These are phyloP conservation scores for Taphrina betulina DNA, from an alignment of 1,139 yeast species.

Conservation along the genomic window DNA sequence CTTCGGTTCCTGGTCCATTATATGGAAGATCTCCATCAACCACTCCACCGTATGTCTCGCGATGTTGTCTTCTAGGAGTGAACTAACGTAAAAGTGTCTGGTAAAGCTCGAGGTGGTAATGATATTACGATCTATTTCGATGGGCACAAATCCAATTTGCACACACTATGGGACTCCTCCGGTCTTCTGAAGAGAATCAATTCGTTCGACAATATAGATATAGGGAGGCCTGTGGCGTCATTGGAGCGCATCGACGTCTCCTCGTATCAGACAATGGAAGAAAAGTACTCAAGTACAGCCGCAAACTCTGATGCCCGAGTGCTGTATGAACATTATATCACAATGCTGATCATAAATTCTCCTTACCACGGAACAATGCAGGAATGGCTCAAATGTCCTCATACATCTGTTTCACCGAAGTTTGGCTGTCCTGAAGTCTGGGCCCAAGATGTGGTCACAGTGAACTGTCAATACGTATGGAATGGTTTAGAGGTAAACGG, in stretches of 20 bases:
- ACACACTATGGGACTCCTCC: slow-evolving; percentile 27
- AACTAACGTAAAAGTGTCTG: slow-evolving; percentile 9
- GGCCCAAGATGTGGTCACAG: slow-evolving; percentile 10
- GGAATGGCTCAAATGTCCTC: slow-evolving; percentile 17
- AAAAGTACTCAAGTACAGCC: too few relatives aligned
- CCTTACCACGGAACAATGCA: neutral
- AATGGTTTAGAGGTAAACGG: slow-evolving; percentile 6
- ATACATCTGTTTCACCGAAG: neutral
- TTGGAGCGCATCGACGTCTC: neutral
- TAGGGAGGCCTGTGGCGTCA: neutral
- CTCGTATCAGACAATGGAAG: slow-evolving; percentile 6
- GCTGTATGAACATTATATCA: slow-evolving; percentile 18
- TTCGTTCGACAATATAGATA: neutral
- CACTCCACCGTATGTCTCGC: slow-evolving; percentile 15
- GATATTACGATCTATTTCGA: slow-evolving; percentile 25
- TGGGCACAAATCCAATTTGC: slow-evolving; percentile 20
- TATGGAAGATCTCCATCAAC: slow-evolving; percentile 25
- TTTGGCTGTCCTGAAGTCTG: slow-evolving; percentile 30
- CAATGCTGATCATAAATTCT: neutral
- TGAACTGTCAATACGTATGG: slow-evolving; percentile 28
- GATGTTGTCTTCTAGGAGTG: neutral
- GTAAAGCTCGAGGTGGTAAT: slow-evolving; percentile 29
- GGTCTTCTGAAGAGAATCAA: slow-evolving; percentile 14
- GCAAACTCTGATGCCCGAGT: too few relatives aligned
- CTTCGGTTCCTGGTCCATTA: slow-evolving; percentile 28